Evolutionary conservation across 495 filamentous ascomycete genomes (phyloP).

Genomic region (Tuber borchii): DNA sequence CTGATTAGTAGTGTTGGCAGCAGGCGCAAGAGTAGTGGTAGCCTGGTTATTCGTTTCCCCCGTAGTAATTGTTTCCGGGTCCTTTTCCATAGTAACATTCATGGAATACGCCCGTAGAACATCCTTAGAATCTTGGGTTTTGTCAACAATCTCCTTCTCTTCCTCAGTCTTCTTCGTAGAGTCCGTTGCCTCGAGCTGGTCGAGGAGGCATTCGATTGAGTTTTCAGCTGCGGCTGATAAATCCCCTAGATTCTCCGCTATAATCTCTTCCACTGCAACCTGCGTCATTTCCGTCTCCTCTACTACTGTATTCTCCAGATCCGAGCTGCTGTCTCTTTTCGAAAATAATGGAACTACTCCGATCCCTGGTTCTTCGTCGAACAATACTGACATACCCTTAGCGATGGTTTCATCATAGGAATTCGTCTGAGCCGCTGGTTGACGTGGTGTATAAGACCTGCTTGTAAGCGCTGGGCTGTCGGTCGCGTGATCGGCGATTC

Average conservation of each 20-base stretch:
- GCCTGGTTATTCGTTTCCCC: background rate
- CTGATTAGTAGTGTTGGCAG: background rate
- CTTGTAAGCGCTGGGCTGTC: constrained; percentile 34
- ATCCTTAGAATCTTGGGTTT: constrained; percentile 15
- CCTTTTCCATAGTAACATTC: background rate
- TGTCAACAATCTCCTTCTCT: constrained; percentile 14
- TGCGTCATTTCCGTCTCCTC: constrained; percentile 26
- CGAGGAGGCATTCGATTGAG: constrained; percentile 25
- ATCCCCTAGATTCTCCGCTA: constrained; percentile 28
- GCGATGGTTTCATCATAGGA: constrained; percentile 35
- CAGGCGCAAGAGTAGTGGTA: background rate
- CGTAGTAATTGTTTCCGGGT: background rate
- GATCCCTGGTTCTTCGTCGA: constrained; percentile 27
- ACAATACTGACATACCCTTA: constrained; percentile 31
- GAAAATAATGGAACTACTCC: constrained; percentile 28
- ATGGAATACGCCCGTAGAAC: background rate
- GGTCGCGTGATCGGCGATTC: constrained; percentile 31
- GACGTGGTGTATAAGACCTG: constrained; percentile 36
- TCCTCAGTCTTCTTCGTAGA: constrained; percentile 17
- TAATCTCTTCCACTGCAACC: constrained; percentile 27
- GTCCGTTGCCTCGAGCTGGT: constrained; percentile 22
- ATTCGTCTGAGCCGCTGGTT: constrained; percentile 33
- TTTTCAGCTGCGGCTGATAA: constrained; percentile 33
- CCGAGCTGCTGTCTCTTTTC: constrained; percentile 7
- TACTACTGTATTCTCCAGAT: constrained; percentile 7